These are phyloP conservation scores for Stylosanthes scabra DNA, from an alignment of 331 rosid species.

Conservation along the genomic window DNA sequence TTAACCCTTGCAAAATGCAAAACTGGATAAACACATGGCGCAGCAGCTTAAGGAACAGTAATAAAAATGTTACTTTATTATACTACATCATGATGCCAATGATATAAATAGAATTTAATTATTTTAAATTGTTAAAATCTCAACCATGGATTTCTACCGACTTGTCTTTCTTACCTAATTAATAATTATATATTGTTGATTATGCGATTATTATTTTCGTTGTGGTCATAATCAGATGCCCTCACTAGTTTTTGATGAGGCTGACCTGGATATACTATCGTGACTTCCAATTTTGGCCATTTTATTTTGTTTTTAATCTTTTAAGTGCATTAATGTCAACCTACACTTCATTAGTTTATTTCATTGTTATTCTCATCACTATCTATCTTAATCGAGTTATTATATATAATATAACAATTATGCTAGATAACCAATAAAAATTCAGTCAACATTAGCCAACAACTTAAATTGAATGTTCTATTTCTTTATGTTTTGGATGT, in stretches of 20 bases:
- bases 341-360: too few relatives aligned
- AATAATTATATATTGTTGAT: neutral
- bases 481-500: too few relatives aligned
- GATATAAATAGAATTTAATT: neutral
- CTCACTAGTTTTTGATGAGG: neutral
- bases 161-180: neutral
- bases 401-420: too few relatives aligned
- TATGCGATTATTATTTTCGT: neutral
- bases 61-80: neutral
- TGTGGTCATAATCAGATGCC: neutral
- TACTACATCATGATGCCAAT: neutral
- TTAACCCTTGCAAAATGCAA: neutral
- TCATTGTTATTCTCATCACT: too few relatives aligned
- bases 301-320: neutral
- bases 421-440: too few relatives aligned
- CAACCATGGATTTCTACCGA: neutral
- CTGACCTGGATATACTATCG: neutral
- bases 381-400: too few relatives aligned
- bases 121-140: neutral
- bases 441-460: too few relatives aligned
- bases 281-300: neutral
- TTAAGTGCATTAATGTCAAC: neutral
- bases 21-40: conserved; percentile 1
- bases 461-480: too few relatives aligned
- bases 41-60: conserved; percentile 21